A percentile compares a stretch with the other conserved stretches of the same genome.
These are phyloP conservation scores for Xylariomycetidae sp. DNA, from an alignment of 2,329 filamentous ascomycete genomes.

Conservation along the genomic window DNA sequence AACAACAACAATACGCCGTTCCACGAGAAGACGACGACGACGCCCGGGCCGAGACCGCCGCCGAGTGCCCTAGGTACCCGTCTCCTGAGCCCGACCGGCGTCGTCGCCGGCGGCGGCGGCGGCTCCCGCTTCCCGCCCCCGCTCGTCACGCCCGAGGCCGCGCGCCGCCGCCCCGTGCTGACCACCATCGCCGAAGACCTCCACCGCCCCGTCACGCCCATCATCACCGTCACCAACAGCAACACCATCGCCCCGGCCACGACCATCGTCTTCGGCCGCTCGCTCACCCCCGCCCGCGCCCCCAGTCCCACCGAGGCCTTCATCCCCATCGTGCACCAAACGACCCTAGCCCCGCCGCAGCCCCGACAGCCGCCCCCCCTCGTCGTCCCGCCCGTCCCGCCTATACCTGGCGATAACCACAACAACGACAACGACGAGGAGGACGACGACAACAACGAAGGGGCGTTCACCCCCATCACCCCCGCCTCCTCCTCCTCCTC, in stretches of 20 bases:
- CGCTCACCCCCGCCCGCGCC: constrained; percentile 6
- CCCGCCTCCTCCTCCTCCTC: constrained; percentile 19
- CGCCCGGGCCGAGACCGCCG: too few relatives aligned
- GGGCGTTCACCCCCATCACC: constrained; percentile 24
- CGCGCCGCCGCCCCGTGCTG: constrained; percentile 17
- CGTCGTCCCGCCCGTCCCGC: constrained; percentile 13
- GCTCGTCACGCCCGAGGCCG: constrained; percentile 18
- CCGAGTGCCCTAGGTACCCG: constrained; percentile 22
- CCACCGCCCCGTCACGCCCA: constrained; percentile 13
- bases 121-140: constrained; percentile 17
- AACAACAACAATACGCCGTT: too few relatives aligned
- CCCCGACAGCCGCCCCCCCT: constrained; percentile 8
- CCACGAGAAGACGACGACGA: too few relatives aligned
- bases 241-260: constrained; percentile 6
- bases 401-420: constrained; percentile 20
- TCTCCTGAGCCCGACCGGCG: constrained; percentile 14
- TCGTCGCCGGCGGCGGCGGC: neutral
- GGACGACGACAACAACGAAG: too few relatives aligned
- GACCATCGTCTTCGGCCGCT: constrained; percentile 11
- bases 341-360: constrained; percentile 8
- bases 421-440: too few relatives aligned
- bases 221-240: constrained; percentile 10
- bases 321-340: constrained; percentile 22
- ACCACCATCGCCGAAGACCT: constrained; percentile 16
- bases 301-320: constrained; percentile 15